phyloP scores from a whole-genome alignment of 495 filamentous ascomycete genomes.

The Xylaria castorea region DNA sequence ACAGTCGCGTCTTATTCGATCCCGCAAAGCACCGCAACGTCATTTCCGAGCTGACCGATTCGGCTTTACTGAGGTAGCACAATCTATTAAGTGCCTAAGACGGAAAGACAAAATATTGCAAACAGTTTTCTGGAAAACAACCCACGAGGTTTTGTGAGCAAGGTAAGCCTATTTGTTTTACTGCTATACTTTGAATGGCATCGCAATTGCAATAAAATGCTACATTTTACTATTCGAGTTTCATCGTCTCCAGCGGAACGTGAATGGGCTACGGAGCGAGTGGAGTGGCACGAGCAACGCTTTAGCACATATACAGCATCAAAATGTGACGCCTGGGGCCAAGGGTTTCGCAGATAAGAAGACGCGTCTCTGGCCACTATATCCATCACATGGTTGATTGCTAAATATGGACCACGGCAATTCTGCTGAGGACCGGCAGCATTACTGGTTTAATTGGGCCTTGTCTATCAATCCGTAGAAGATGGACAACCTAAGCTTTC shows the following conservation, averaged over 20 bases:
- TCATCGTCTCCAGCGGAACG: background rate
- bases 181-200: background rate
- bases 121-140: background rate
- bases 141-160: background rate
- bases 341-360: background rate
- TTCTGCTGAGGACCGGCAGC: background rate
- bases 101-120: background rate
- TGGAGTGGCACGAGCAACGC: background rate
- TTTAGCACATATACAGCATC: background rate
- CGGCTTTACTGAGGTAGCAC: background rate
- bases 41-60: background rate
- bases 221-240: background rate
- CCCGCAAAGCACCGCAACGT: background rate
- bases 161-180: conserved; percentile 2
- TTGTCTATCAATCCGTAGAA: background rate
- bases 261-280: background rate
- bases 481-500: background rate
- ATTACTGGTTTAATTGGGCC: background rate
- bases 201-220: background rate
- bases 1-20: background rate
- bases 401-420: background rate
- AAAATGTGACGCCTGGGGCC: background rate
- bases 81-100: background rate
- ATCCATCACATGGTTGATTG: background rate
- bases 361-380: background rate